Evolutionary conservation across 2,329 filamentous ascomycete species (phyloP).

Genomic region (Basipetospora sp.): DNA sequence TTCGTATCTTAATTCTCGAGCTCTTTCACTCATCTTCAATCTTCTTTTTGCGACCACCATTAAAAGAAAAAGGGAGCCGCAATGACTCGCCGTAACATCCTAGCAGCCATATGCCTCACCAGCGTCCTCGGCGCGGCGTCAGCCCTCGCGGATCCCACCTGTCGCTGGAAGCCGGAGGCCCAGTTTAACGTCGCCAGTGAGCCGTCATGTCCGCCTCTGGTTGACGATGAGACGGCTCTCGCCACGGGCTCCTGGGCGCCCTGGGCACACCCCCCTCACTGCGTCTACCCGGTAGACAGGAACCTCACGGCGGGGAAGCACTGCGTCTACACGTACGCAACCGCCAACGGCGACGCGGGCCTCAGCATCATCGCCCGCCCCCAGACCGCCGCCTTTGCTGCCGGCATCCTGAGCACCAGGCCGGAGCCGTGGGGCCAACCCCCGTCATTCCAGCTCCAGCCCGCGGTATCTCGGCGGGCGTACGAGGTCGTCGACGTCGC

Average conservation of each 20-base stretch:
- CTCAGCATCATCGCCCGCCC: conserved; percentile 21
- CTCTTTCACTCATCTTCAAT: too few species aligned
- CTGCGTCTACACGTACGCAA: conserved; percentile 16
- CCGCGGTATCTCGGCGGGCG: conserved; percentile 2
- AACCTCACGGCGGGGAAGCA: neutral
- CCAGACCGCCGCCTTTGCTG: conserved; percentile 16
- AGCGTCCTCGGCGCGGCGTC: neutral
- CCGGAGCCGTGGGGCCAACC: conserved; percentile 1
- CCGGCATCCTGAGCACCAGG: conserved; percentile 12
- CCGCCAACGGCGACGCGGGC: conserved; percentile 13
- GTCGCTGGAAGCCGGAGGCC: neutral
- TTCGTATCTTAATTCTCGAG: too few species aligned
- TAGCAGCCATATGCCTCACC: neutral
- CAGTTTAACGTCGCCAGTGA: neutral
- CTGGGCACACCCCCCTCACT: neutral
- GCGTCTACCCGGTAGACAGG: neutral
- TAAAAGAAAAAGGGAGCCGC: too few species aligned
- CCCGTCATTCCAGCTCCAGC: conserved; percentile 5
- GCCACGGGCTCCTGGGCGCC: neutral
- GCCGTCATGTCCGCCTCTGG: neutral
- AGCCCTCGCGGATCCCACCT: too few species aligned
- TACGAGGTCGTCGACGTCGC: conserved; percentile 17
- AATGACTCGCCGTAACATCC: neutral
- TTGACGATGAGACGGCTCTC: neutral
- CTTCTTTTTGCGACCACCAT: too few species aligned